These are phyloP conservation scores for Eucalyptus grandis DNA, from an alignment of 345 rosid genomes.

Conservation along the genomic window DNA sequence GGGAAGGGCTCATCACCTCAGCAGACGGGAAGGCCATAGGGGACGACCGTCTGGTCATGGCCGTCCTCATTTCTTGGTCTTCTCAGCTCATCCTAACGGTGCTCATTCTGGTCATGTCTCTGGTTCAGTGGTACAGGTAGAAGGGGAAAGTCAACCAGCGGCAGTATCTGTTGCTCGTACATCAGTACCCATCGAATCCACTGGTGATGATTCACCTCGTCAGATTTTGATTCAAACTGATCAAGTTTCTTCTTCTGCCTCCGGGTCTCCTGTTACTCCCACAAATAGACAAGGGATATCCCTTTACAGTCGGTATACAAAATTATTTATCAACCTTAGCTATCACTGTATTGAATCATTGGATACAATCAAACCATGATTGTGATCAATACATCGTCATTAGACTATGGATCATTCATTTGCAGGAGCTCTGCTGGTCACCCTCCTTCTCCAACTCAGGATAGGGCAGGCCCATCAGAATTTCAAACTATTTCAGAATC, in stretches of 20 bases:
- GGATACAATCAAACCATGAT: not conserved
- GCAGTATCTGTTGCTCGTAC: slow-evolving; percentile 9
- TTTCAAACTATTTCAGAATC: slow-evolving; percentile 56
- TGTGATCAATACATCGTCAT: not conserved
- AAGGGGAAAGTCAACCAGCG: slow-evolving; percentile 25
- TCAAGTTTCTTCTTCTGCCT: slow-evolving; percentile 12
- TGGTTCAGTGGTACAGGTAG: slow-evolving; percentile 10
- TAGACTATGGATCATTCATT: not conserved
- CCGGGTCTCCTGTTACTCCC: slow-evolving; percentile 15
- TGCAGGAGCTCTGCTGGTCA: slow-evolving; percentile 13
- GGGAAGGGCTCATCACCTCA: slow-evolving; percentile 36
- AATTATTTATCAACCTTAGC: not conserved
- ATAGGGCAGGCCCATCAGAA: slow-evolving; percentile 55
- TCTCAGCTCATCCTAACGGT: slow-evolving; percentile 30
- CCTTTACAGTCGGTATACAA: slow-evolving; percentile 24
- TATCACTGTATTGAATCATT: not conserved
- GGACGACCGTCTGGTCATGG: slow-evolving; percentile 38
- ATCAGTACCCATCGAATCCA: slow-evolving; percentile 7
- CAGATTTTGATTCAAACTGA: slow-evolving; percentile 8
- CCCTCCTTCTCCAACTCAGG: slow-evolving; percentile 21
- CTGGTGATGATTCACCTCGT: slow-evolving; percentile 12
- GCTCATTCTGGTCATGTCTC: slow-evolving; percentile 15
- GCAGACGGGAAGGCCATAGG: slow-evolving; percentile 51
- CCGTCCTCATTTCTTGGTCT: slow-evolving; percentile 40
- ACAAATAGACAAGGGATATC: slow-evolving; percentile 19